Conservation (phyloP, 108 stramenopile genomes). For the Parietichytrium sp. region DNA sequence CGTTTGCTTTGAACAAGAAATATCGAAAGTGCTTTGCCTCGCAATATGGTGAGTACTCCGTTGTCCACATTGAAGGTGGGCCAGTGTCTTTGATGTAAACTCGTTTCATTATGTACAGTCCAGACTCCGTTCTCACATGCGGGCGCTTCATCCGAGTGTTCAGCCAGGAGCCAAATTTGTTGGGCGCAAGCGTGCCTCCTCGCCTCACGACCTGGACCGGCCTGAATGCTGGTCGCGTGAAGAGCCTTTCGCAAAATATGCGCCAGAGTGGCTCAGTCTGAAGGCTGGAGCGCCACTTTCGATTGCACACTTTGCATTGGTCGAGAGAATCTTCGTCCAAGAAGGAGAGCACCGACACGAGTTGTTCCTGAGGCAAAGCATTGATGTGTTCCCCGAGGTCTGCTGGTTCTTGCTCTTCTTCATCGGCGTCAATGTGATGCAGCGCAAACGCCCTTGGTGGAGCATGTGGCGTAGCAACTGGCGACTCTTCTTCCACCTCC, state of each 20-base stretch:
- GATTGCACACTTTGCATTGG: background rate
- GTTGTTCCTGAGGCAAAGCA: background rate
- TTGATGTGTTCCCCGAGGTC: background rate
- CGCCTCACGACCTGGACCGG: background rate
- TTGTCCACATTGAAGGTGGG: background rate
- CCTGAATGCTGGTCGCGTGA: background rate
- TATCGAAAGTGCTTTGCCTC: background rate
- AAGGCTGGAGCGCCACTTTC: background rate
- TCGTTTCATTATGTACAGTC: slow-evolving; percentile 11
- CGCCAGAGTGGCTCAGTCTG: slow-evolving; percentile 3
- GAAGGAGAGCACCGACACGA: background rate
- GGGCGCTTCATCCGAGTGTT: background rate
- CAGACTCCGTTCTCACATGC: background rate
- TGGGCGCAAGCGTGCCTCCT: background rate
- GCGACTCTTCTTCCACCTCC: background rate
- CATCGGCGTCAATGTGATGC: background rate
- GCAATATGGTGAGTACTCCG: background rate
- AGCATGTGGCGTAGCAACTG: background rate
- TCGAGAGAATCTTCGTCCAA: slow-evolving; percentile 9
- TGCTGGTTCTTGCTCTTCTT: slow-evolving; percentile 9
- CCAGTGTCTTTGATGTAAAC: background rate
- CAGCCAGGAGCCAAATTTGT: background rate
- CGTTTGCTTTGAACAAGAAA: slow-evolving; percentile 17
- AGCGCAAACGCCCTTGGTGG: background rate
- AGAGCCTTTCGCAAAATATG: background rate